Percentiles rank a stretch among this genome's conserved stretches.
phyloP scores from a whole-genome alignment of 2,329 filamentous ascomycete genomes.

The Botrytis fabae region DNA sequence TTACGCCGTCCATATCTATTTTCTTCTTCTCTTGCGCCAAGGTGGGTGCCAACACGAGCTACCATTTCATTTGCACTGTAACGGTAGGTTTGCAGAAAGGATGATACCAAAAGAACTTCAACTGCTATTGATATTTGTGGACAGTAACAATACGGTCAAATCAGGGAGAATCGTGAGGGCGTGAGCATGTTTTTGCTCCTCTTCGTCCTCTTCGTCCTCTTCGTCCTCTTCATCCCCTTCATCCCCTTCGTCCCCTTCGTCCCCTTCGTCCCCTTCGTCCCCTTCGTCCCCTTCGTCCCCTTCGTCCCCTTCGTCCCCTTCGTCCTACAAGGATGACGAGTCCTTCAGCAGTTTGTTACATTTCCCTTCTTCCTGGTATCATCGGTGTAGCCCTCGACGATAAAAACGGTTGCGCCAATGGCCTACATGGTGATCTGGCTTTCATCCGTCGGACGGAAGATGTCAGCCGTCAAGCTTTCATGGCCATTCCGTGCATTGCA shows the following conservation, averaged over 20 bases:
- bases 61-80: neutral
- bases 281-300: neutral
- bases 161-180: neutral
- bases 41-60: conserved; percentile 8
- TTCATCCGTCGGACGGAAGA: neutral
- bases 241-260: neutral
- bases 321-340: conserved; percentile 5
- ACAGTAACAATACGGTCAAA: neutral
- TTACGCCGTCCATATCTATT: neutral
- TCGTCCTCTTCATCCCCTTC: no score
- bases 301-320: neutral
- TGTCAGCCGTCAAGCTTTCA: conserved; percentile 8
- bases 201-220: neutral
- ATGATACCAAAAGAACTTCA: neutral
- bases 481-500: neutral
- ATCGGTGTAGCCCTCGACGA: conserved; percentile 12
- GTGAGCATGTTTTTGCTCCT: neutral
- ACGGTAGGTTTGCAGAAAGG: neutral
- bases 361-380: neutral
- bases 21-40: neutral
- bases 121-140: no score
- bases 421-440: neutral
- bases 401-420: conserved; percentile 15
- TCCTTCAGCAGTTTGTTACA: conserved; percentile 6
- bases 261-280: neutral